Conservation (phyloP, 2,329 filamentous ascomycete genomes). For the Tolypocladium album region DNA sequence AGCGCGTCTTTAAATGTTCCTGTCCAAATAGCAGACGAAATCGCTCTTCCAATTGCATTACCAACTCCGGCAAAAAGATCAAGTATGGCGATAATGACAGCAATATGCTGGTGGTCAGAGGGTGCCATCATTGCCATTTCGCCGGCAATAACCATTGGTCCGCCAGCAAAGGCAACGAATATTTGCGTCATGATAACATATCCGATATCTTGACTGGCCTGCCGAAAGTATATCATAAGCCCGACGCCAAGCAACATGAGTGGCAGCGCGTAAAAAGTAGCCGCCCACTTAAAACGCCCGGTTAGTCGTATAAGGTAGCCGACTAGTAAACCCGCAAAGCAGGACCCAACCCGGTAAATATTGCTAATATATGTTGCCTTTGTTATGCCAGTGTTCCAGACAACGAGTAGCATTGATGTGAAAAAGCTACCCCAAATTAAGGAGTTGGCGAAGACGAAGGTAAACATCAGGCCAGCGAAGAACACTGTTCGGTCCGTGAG, state of each 20-base stretch:
- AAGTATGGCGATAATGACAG: constrained; percentile 48
- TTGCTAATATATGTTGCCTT: constrained; percentile 30
- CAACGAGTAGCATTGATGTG: constrained; percentile 26
- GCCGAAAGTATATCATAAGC: constrained; percentile 50
- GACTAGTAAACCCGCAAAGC: constrained; percentile 23
- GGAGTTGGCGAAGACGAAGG: constrained; percentile 24
- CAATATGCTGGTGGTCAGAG: constrained; percentile 47
- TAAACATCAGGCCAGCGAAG: constrained; percentile 21
- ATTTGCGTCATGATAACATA: constrained; percentile 52
- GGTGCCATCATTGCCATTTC: constrained; percentile 52
- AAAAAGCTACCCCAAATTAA: constrained; percentile 28
- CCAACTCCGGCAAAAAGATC: constrained; percentile 51
- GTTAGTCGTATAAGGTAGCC: constrained; percentile 33
- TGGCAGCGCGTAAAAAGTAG: constrained; percentile 37
- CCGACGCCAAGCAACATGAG: constrained; percentile 44
- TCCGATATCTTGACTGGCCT: constrained; percentile 35
- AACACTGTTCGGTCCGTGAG: constrained; percentile 29
- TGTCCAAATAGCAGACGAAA: constrained; percentile 56
- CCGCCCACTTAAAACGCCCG: constrained; percentile 40
- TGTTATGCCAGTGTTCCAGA: constrained; percentile 23
- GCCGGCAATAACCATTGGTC: constrained; percentile 46
- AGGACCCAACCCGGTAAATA: constrained; percentile 34
- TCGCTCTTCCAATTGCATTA: constrained; percentile 46
- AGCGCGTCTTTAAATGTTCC: constrained; percentile 44
- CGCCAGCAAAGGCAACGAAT: constrained; percentile 49